phyloP scores from a whole-genome alignment of 2,329 filamentous ascomycete species.

The Leptosphaerulina australis region DNA sequence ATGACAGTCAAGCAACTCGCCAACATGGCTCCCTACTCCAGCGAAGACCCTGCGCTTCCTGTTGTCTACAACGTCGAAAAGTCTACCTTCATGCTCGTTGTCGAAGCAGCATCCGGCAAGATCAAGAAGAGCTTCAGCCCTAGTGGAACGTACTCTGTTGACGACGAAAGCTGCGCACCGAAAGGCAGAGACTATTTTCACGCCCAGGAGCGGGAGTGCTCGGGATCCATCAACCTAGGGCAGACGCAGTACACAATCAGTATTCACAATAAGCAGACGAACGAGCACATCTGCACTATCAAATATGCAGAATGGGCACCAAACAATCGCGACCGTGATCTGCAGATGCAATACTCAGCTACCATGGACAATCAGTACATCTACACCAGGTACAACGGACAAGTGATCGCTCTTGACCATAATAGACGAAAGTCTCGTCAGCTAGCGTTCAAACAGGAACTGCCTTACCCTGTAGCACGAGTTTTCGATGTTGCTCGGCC shows the following conservation, averaged over 20 bases:
- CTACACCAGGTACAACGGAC: constrained; percentile 83
- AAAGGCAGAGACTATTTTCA: constrained; percentile 61
- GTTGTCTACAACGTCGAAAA: constrained; percentile 92
- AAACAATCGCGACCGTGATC: constrained; percentile 87
- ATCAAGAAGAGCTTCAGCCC: constrained; percentile 86
- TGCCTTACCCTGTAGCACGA: constrained; percentile 78
- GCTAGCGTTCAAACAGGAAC: constrained; percentile 60
- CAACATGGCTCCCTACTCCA: constrained; percentile 79
- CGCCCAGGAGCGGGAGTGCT: constrained; percentile 65
- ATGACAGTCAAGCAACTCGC: constrained; percentile 85
- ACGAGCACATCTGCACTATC: constrained; percentile 81
- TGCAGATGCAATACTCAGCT: constrained; percentile 78
- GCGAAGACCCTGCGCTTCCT: constrained; percentile 67
- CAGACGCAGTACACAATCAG: constrained; percentile 88
- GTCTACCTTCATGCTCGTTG: constrained; percentile 84
- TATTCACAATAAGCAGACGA: constrained; percentile 76
- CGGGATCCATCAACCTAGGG: constrained; percentile 78
- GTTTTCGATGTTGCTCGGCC: constrained; percentile 89
- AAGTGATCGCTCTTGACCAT: constrained; percentile 79
- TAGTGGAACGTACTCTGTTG: constrained; percentile 68
- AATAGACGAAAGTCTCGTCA: constrained; percentile 51
- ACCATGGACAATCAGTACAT: constrained; percentile 90
- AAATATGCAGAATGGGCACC: constrained; percentile 94
- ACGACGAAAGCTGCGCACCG: constrained; percentile 77
- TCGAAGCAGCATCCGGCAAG: constrained; percentile 84